Base-by-base conservation (phyloP, 2,329 filamentous ascomycete genomes). In the Hymenoscyphus fraxineus region DNA sequence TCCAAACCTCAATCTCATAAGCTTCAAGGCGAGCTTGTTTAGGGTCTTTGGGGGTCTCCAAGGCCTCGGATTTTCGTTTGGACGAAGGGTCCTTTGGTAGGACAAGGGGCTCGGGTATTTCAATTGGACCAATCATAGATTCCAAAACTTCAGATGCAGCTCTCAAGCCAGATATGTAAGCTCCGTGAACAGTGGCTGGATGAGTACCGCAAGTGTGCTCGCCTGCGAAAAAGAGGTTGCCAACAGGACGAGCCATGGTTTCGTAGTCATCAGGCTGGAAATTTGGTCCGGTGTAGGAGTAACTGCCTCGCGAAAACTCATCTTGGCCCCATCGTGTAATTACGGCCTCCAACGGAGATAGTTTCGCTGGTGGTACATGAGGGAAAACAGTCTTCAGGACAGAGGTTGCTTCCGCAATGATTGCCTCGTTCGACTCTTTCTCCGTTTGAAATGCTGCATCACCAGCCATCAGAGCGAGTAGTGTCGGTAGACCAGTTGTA, bases 201-300 rank as follows among this genome's bases (percentile, higher is more conserved):
- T 99, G 93, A 0, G 93, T 97, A 58, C 92, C 93, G 71, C 91
- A 97, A 0, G 96, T 99, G 66, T 97, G 95, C 77, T 99, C 95
- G 58, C 95, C 95, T 16, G 94, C 95, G 77, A 99, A 99, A 77
- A 94, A 92, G 9, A 99, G 80, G 68, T 96, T 96, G 39, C 92
- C 93, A 39, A 97, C 82, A 0, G 90, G 81, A 59, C 85, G 85
- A 1, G 95, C 92, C 91, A 99, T 97, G 39, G 87, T 81, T 75
- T 98, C 92, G 77, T 99, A 99, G 75, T 99, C 95, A 61, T 93
- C 90, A 1, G 90, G 85, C 60, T 87, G 84, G 77, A 97, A 94
- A 58, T 87, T 83, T 6, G 93, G 89, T 0, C 91, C 93, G 1
- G 96, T 92, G 68, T 92, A 98, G 2, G 96, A 99, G 77, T 99